These are phyloP conservation scores for Dalechampia spathulata DNA, from an alignment of 441 rosid species.

Conservation along the genomic window DNA sequence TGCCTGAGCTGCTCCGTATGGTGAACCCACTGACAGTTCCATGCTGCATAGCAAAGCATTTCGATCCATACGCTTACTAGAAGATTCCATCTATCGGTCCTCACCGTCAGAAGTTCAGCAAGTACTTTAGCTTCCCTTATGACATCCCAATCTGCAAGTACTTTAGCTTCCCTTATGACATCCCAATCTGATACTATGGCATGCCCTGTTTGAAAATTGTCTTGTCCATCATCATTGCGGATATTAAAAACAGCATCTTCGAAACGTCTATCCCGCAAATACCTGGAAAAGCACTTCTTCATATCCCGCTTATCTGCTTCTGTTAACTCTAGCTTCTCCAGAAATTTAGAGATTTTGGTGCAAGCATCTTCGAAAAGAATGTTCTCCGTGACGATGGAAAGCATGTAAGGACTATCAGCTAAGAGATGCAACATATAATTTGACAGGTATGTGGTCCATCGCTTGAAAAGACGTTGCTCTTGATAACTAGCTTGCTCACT, in stretches of 20 bases:
- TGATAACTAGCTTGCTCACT: too few relatives aligned
- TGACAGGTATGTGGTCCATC: not conserved
- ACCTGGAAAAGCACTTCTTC: not conserved
- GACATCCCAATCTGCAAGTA: not conserved
- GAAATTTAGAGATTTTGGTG: not conserved
- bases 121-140: constrained; percentile 7
- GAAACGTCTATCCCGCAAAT: not conserved
- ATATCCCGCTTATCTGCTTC: not conserved
- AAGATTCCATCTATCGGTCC: constrained; percentile 4
- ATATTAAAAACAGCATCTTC: not conserved
- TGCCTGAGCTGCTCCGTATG: constrained; percentile 5
- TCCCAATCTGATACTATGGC: constrained; percentile 3
- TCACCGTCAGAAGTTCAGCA: not conserved
- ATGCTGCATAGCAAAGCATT: constrained; percentile 13
- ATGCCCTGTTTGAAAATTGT: not conserved
- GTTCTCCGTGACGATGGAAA: not conserved
- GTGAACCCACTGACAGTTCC: constrained; percentile 2
- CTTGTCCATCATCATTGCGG: not conserved
- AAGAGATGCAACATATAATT: constrained; percentile 9
- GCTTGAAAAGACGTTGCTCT: not conserved
- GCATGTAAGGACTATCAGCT: constrained; percentile 8
- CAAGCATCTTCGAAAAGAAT: constrained; percentile 6
- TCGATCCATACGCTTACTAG: constrained; percentile 5
- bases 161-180: constrained; percentile 4
- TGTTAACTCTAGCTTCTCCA: not conserved